Conservation (phyloP, 2,329 filamentous ascomycete species). For the Herpomyces periplanetae region DNA sequence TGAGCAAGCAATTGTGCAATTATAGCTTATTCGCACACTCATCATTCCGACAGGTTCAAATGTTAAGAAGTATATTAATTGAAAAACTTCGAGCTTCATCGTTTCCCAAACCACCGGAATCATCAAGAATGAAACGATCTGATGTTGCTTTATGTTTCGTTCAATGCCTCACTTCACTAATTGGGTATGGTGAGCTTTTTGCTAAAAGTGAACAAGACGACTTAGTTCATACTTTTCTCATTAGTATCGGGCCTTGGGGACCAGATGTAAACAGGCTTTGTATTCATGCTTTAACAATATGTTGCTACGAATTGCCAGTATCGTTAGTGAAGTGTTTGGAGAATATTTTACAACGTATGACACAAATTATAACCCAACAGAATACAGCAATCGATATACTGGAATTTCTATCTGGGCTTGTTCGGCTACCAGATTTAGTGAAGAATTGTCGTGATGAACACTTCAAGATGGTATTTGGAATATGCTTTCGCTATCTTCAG, state of each 20-base stretch:
- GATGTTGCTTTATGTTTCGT: constrained; percentile 68
- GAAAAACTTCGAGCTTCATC: constrained; percentile 37
- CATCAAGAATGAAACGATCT: constrained; percentile 42
- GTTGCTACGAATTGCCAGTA: constrained; percentile 64
- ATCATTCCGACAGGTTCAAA: constrained; percentile 30
- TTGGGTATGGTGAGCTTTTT: constrained; percentile 64
- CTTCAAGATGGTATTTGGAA: constrained; percentile 70
- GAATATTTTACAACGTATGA: constrained; percentile 62
- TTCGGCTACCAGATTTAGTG: constrained; percentile 43
- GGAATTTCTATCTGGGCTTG: constrained; percentile 66
- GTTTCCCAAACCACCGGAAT: constrained; percentile 39
- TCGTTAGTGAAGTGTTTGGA: constrained; percentile 56
- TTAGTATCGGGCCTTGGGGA: constrained; percentile 43
- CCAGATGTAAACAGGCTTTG: constrained; percentile 64
- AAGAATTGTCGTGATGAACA: constrained; percentile 67
- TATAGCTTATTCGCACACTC: constrained; percentile 44
- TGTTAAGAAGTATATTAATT: constrained; percentile 33
- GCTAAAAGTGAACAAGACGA: constrained; percentile 56
- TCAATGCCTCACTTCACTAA: constrained; percentile 43
- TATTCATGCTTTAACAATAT: constrained; percentile 74
- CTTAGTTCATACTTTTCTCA: constrained; percentile 46
- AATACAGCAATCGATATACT: constrained; percentile 74
- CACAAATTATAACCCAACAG: constrained; percentile 72
- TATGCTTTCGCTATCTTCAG: constrained; percentile 72
- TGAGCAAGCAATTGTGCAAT: constrained; percentile 60